Conservation (phyloP, 73 alveolate species). For the Uronychia binucleata region DNA sequence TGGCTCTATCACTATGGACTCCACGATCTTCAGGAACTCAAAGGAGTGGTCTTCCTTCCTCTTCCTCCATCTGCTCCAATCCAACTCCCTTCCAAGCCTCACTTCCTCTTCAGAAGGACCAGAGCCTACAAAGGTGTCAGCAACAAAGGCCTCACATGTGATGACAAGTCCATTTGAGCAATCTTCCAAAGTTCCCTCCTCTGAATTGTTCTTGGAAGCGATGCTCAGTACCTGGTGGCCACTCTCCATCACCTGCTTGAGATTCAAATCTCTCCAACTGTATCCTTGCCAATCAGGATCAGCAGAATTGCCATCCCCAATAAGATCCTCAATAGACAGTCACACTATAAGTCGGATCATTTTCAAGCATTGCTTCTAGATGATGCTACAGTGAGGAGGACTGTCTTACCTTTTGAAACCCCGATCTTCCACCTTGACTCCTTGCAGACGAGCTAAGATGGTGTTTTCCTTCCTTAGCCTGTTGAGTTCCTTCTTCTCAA, state of each 20-base stretch:
- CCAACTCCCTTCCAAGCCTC: not conserved
- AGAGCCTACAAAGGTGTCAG: not conserved
- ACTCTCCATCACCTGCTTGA: not conserved
- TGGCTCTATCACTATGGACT: not conserved
- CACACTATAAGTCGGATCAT: not conserved
- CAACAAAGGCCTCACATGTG: too few species aligned
- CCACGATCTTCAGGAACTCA: not conserved
- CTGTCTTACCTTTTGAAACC: not conserved
- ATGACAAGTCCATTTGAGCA: too few species aligned
- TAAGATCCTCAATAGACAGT: not conserved
- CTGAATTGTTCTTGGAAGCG: too few species aligned
- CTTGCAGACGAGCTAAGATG: not conserved
- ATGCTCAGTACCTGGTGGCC: not conserved
- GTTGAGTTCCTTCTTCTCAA: not conserved
- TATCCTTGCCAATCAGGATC: not conserved
- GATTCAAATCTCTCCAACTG: not conserved
- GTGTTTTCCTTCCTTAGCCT: not conserved
- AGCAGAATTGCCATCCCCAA: not conserved
- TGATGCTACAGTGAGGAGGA: not conserved
- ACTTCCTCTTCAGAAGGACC: not conserved
- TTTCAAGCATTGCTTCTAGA: not conserved
- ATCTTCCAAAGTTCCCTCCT: too few species aligned
- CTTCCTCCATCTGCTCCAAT: not conserved
- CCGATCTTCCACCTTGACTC: not conserved
- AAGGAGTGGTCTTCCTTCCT: not conserved